These are phyloP conservation scores for Metschnikowia aberdeeniae DNA, from an alignment of 805 yeast genomes.

Conservation along the genomic window DNA sequence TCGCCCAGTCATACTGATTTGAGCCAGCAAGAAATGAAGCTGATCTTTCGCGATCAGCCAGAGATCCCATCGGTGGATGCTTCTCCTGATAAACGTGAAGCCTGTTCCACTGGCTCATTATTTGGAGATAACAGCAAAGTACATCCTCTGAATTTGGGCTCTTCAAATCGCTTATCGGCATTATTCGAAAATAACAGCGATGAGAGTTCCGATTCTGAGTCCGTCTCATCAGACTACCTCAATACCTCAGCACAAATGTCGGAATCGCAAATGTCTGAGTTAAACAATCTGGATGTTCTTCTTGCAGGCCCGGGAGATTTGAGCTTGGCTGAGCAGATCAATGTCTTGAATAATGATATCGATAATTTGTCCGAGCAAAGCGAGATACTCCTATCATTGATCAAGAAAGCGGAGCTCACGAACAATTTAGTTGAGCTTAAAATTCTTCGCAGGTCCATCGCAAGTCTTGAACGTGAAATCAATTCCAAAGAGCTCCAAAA, in stretches of 20 bases:
- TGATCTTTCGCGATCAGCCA: background rate
- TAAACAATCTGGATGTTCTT: slow-evolving; percentile 32
- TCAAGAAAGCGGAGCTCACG: slow-evolving; percentile 80
- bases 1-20: slow-evolving; percentile 10
- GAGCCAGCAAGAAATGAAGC: slow-evolving; percentile 2
- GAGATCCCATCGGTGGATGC: slow-evolving; percentile 3
- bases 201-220: slow-evolving; percentile 31
- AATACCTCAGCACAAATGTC: slow-evolving; percentile 4
- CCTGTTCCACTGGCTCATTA: slow-evolving; percentile 6
- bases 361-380: slow-evolving; percentile 58
- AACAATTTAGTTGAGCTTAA: slow-evolving; percentile 68
- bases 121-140: slow-evolving; percentile 11
- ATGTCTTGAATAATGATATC: slow-evolving; percentile 53
- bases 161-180: slow-evolving; percentile 20
- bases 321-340: slow-evolving; percentile 63
- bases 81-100: background rate
- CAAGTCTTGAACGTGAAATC: slow-evolving; percentile 68
- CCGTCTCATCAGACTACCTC: slow-evolving; percentile 21
- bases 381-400: slow-evolving; percentile 59
- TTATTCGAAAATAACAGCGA: slow-evolving; percentile 36
- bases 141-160: background rate
- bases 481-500: slow-evolving; percentile 65
- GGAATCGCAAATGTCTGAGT: slow-evolving; percentile 10
- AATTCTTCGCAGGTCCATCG: slow-evolving; percentile 62
- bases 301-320: slow-evolving; percentile 68